Evolutionary conservation across 306 rosid species (phyloP).

Genomic region (Fragaria nilgerrensis): DNA sequence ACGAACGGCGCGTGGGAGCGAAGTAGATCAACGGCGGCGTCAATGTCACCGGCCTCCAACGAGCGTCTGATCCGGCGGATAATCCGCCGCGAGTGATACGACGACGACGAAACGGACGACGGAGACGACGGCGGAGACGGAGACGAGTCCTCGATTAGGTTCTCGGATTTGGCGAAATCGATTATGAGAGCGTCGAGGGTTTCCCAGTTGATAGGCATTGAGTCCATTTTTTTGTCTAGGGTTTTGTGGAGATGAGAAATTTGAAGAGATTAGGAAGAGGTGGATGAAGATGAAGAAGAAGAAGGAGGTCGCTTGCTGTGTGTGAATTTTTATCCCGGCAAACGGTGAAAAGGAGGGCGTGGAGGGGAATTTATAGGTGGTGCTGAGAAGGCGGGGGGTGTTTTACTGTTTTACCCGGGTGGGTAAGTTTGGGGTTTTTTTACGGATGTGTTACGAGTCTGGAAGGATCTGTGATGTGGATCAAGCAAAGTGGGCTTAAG

Average conservation of each 20-base stretch:
- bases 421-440: not conserved
- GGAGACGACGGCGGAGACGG: constrained; percentile 41
- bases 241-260: not conserved
- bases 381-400: not conserved
- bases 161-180: constrained; percentile 93
- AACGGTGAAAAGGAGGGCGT: not conserved
- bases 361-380: not conserved
- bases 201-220: constrained; percentile 89
- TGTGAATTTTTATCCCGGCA: not conserved
- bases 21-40: constrained; percentile 66
- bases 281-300: not conserved
- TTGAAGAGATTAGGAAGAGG: not conserved
- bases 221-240: constrained; percentile 46
- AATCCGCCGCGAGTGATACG: constrained; percentile 73
- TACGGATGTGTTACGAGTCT: not conserved
- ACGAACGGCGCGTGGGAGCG: constrained; percentile 78
- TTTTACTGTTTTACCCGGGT: not conserved
- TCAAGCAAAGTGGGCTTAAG: no score
- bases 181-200: constrained; percentile 74
- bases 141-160: constrained; percentile 61
- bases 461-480: no score
- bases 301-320: not conserved
- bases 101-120: constrained; percentile 65
- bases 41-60: constrained; percentile 69
- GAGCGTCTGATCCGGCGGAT: constrained; percentile 83